Conservation (phyloP, 2,329 filamentous ascomycete genomes). For the Hypoxylon sp. region DNA sequence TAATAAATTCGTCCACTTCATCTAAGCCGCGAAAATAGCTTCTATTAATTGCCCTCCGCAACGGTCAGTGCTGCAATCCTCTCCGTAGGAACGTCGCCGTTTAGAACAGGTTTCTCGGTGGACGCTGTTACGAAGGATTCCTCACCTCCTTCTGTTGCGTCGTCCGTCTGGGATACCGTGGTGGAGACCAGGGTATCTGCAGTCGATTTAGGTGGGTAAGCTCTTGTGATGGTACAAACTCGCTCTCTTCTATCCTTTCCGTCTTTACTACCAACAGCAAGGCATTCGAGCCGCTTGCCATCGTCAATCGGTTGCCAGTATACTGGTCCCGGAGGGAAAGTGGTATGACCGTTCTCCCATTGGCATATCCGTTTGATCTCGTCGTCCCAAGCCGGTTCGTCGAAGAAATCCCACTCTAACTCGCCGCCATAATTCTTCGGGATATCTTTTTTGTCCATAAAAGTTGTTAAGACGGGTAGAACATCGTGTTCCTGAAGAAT, state of each 20-base stretch:
- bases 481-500: constrained; percentile 84
- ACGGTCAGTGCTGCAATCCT: constrained; percentile 36
- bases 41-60: constrained; percentile 28
- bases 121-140: constrained; percentile 30
- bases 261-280: constrained; percentile 66
- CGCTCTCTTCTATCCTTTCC: constrained; percentile 63
- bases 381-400: constrained; percentile 74
- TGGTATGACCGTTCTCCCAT: constrained; percentile 68
- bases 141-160: constrained; percentile 38
- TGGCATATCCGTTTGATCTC: constrained; percentile 56
- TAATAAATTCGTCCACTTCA: not conserved
- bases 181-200: constrained; percentile 31
- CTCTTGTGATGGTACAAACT: constrained; percentile 67
- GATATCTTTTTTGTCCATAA: constrained; percentile 86
- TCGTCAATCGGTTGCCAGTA: constrained; percentile 69
- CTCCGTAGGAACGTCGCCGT: constrained; percentile 36
- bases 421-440: constrained; percentile 92
- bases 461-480: constrained; percentile 80
- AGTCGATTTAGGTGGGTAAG: constrained; percentile 54
- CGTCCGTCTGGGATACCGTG: constrained; percentile 34
- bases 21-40: not conserved
- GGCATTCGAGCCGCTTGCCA: constrained; percentile 65
- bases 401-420: constrained; percentile 85
- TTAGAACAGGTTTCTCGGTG: constrained; percentile 33
- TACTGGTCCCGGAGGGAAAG: constrained; percentile 71